Evolutionary conservation across 768 basidiomycete species (phyloP).

Genomic region (Phaffia australis): DNA sequence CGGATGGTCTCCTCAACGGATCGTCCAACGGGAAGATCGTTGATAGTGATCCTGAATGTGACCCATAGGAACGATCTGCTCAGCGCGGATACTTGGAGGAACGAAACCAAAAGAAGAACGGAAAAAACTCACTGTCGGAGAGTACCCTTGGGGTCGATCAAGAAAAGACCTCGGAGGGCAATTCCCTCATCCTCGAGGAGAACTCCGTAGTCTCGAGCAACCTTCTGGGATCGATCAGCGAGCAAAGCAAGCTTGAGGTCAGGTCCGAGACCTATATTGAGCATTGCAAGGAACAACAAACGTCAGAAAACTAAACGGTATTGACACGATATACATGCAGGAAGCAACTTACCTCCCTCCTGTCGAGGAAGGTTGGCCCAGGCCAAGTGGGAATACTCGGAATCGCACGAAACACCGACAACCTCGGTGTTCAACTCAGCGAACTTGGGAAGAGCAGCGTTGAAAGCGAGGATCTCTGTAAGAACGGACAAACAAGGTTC

Average conservation of each 20-base stretch:
- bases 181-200: conserved; percentile 79
- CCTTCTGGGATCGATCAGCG: conserved; percentile 48
- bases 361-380: conserved; percentile 74
- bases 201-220: conserved; percentile 76
- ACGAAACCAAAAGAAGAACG: too few species aligned
- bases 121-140: conserved; percentile 11
- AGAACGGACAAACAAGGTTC: too few species aligned
- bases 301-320: too few species aligned
- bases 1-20: conserved; percentile 87
- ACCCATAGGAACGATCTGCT: not conserved
- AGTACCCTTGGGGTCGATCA: conserved; percentile 32
- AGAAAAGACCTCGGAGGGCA: conserved; percentile 55
- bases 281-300: too few species aligned
- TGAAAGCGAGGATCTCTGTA: conserved; percentile 80
- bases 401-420: conserved; percentile 81
- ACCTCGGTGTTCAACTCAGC: conserved; percentile 61
- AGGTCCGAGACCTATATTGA: conserved; percentile 55
- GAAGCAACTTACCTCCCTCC: conserved; percentile 47
- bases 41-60: conserved; percentile 62
- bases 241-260: conserved; percentile 62
- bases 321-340: too few species aligned
- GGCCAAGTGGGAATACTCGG: conserved; percentile 68
- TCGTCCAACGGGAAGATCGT: conserved; percentile 81
- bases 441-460: conserved; percentile 70
- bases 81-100: not conserved